These are phyloP conservation scores for Rhododendron williamsianum DNA, from an alignment of 148 eudicot genomes.

Conservation along the genomic window DNA sequence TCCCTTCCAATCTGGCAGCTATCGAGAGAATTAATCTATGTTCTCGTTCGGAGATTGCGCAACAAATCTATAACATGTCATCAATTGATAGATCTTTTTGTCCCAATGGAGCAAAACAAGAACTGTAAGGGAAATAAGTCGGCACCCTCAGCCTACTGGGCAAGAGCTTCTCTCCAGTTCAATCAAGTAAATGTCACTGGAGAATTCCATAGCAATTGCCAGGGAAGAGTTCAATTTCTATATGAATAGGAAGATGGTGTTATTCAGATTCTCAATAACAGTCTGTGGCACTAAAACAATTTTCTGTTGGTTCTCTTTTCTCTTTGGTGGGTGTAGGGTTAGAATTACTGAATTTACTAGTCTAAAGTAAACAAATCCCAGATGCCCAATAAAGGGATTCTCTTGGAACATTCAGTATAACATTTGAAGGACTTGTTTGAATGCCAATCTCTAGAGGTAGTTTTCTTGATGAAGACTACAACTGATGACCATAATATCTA, in stretches of 20 bases:
- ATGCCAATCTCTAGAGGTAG: neutral
- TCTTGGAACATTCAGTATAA: neutral
- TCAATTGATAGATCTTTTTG: no score
- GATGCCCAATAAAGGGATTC: neutral
- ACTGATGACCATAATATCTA: neutral
- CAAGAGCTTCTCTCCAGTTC: neutral
- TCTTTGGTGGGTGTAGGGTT: neutral
- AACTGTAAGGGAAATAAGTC: no score
- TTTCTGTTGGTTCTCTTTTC: neutral
- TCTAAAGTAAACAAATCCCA: neutral
- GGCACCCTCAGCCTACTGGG: no score
- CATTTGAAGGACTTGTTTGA: neutral
- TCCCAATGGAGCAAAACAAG: no score
- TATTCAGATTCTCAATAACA: neutral
- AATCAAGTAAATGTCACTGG: neutral
- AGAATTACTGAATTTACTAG: neutral
- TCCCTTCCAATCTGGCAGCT: neutral
- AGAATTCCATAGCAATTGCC: neutral
- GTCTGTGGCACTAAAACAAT: neutral
- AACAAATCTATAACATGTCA: no score
- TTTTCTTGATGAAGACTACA: neutral
- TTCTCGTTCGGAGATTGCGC: no score
- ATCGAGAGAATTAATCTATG: no score
- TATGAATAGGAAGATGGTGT: neutral
- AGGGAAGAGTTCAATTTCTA: neutral